A percentile compares a stretch with the other conserved stretches of the same genome.
Evolutionary conservation across 768 basidiomycete species (phyloP).

Genomic region (Pholiota molesta): DNA sequence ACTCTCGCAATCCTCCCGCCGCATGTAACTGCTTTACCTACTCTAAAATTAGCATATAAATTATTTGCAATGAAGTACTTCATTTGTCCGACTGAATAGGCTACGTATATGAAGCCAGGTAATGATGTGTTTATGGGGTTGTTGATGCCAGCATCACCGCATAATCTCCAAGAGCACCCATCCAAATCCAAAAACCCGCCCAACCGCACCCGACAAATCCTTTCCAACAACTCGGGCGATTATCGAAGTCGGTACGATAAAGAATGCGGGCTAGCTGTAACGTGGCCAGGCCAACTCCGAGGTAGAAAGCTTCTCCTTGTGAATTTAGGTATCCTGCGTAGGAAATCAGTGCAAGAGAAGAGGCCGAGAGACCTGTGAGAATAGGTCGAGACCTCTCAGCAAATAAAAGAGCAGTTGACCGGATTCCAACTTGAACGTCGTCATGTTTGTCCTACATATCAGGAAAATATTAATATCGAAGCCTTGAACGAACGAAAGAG

Average conservation of each 20-base stretch:
- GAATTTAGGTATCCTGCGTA: constrained; percentile 81
- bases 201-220: constrained; percentile 89
- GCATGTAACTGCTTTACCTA: background rate
- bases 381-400: constrained; percentile 76
- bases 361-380: constrained; percentile 70
- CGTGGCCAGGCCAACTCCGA: constrained; percentile 73
- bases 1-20: background rate
- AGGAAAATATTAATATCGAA: background rate
- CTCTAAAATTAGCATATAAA: constrained; percentile 5
- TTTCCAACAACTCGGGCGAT: constrained; percentile 82
- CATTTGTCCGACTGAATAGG: background rate
- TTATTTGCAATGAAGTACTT: constrained; percentile 4
- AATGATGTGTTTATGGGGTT: background rate
- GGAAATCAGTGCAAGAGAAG: constrained; percentile 73
- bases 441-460: constrained; percentile 82
- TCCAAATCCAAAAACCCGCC: constrained; percentile 88
- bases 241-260: constrained; percentile 73
- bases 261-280: constrained; percentile 81
- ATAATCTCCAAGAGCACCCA: constrained; percentile 79
- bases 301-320: constrained; percentile 78
- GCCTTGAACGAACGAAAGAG: background rate
- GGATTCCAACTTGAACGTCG: constrained; percentile 86
- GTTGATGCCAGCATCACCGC: constrained; percentile 29
- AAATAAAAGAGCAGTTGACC: constrained; percentile 93
- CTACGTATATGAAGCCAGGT: background rate